Conservation (phyloP, 1,139 yeast species). For the Yamadazyma dushanensis region DNA sequence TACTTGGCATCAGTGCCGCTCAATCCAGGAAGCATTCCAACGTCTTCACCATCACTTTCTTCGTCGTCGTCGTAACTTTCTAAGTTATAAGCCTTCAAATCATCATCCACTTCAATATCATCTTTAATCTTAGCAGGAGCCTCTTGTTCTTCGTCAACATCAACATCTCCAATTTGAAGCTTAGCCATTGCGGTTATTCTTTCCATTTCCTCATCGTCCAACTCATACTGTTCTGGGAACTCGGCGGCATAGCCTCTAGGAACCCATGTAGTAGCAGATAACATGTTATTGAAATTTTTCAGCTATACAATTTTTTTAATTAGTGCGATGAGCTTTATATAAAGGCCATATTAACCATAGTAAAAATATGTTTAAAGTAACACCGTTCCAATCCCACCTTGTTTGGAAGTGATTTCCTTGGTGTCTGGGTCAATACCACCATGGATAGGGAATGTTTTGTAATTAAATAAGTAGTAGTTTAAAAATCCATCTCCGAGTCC, state of each 20-base stretch:
- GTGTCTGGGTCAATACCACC: conserved; percentile 70
- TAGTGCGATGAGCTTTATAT: conserved; percentile 7
- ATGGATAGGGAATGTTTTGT: conserved; percentile 72
- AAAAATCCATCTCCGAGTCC: conserved; percentile 93
- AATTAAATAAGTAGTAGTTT: conserved; percentile 89
- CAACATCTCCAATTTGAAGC: conserved; percentile 75
- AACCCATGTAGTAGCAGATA: conserved; percentile 93
- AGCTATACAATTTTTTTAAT: conserved; percentile 1
- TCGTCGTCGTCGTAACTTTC: conserved; percentile 77
- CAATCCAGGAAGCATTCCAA: conserved; percentile 72
- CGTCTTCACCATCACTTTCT: conserved; percentile 48
- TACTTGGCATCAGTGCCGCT: conserved; percentile 51
- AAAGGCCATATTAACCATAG: too few relatives aligned
- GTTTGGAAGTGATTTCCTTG: conserved; percentile 51
- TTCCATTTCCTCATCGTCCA: conserved; percentile 90
- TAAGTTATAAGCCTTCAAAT: conserved; percentile 81
- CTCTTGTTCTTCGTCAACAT: conserved; percentile 43
- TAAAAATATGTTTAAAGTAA: conserved; percentile 49
- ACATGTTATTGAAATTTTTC: conserved; percentile 54
- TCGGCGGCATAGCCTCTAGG: conserved; percentile 96
- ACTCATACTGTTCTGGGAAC: conserved; percentile 84
- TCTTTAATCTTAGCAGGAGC: conserved; percentile 32
- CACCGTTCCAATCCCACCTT: conserved; percentile 89
- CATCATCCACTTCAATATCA: conserved; percentile 71
- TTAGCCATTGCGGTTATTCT: conserved; percentile 85